A percentile compares a stretch with the other conserved stretches of the same genome.
Conservation (phyloP, 2,329 filamentous ascomycete genomes). For the Talaromyces piceae region DNA sequence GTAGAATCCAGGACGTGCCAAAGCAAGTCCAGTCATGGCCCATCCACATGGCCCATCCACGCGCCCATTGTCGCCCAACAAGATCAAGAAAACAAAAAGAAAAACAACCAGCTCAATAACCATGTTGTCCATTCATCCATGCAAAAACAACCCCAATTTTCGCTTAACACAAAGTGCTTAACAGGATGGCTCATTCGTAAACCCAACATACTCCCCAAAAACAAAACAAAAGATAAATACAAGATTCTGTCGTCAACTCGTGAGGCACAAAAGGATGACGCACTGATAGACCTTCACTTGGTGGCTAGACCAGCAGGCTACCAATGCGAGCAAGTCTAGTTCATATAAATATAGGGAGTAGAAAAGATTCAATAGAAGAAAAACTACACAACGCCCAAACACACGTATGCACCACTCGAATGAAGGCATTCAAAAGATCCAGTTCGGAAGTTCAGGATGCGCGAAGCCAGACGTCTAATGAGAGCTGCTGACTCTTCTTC, state of each 20-base stretch:
- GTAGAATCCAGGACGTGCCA: too few relatives aligned
- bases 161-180: neutral
- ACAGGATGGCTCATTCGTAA: neutral
- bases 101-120: neutral
- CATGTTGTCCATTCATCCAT: neutral
- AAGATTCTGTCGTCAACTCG: neutral
- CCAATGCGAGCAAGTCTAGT: neutral
- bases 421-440: neutral
- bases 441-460: neutral
- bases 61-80: neutral
- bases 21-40: neutral
- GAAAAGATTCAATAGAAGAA: neutral
- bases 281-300: neutral
- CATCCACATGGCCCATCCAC: neutral
- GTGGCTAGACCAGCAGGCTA: neutral
- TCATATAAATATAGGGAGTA: neutral
- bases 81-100: neutral
- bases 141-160: neutral
- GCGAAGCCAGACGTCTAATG: neutral
- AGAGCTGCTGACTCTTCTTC: constrained; percentile 56
- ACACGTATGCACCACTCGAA: neutral
- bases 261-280: neutral
- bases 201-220: neutral
- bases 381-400: neutral
- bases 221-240: too few relatives aligned